phyloP scores from a whole-genome alignment of 768 basidiomycete species.

The Macrocybe gigantea region DNA sequence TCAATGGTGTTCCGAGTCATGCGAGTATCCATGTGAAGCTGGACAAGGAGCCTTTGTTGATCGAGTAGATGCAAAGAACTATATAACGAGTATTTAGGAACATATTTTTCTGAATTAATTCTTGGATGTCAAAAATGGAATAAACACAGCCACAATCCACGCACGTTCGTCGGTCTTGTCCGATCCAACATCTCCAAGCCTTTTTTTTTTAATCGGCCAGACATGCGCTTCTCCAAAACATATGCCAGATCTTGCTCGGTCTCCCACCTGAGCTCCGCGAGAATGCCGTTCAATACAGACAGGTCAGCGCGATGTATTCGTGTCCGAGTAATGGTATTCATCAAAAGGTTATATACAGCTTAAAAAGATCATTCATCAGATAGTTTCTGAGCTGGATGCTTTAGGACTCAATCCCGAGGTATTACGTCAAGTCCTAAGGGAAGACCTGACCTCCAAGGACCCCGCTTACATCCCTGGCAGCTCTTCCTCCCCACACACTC shows the following conservation, averaged over 20 bases:
- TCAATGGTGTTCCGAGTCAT: slow-evolving; percentile 80
- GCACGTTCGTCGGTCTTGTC: slow-evolving; percentile 11
- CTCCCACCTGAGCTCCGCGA: slow-evolving; percentile 75
- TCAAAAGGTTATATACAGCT: slow-evolving; percentile 41
- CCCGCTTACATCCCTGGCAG: too few relatives aligned
- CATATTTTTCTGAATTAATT: too few relatives aligned
- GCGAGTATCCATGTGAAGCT: slow-evolving; percentile 68
- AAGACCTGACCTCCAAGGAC: slow-evolving; percentile 5
- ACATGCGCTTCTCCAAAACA: slow-evolving; percentile 73
- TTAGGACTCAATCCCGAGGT: slow-evolving; percentile 55
- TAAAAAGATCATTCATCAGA: slow-evolving; percentile 84
- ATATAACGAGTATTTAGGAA: too few relatives aligned
- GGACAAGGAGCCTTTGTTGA: slow-evolving; percentile 43
- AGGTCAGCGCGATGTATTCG: slow-evolving; percentile 33
- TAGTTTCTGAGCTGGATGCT: slow-evolving; percentile 70
- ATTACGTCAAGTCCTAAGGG: slow-evolving; percentile 37
- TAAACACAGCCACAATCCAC: background rate
- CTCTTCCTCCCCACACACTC: too few relatives aligned
- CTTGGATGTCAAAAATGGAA: too few relatives aligned
- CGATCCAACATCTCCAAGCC: background rate
- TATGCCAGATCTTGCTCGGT: slow-evolving; percentile 55
- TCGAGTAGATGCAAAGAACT: too few relatives aligned
- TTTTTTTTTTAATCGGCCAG: background rate
- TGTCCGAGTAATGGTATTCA: background rate
- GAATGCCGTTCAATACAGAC: slow-evolving; percentile 80